Percentiles rank a stretch among this genome's conserved stretches.
These are phyloP conservation scores for Scheffersomyces ergatensis DNA, from an alignment of 805 yeast species.

Conservation along the genomic window DNA sequence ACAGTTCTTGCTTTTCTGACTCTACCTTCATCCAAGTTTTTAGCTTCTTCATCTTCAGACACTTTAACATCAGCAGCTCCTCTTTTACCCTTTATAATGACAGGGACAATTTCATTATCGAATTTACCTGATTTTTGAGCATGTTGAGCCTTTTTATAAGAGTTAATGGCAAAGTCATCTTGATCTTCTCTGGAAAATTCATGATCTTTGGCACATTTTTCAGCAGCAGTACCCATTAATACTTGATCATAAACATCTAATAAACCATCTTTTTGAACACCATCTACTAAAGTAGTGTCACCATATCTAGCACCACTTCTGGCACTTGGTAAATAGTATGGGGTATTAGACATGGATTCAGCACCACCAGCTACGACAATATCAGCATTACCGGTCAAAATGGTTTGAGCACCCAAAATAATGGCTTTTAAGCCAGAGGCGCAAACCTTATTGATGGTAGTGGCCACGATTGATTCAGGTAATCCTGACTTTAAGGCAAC, in stretches of 20 bases:
- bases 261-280: slow-evolving; percentile 89
- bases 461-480: slow-evolving; percentile 74
- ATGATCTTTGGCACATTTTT: slow-evolving; percentile 89
- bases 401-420: slow-evolving; percentile 86
- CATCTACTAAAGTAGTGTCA: slow-evolving; percentile 75
- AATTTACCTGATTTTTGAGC: slow-evolving; percentile 85
- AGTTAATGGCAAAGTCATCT: slow-evolving; percentile 80
- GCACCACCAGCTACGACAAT: slow-evolving; percentile 97
- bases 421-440: slow-evolving; percentile 94
- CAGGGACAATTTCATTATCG: slow-evolving; percentile 76
- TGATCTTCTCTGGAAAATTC: slow-evolving; percentile 77
- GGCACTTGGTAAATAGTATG: slow-evolving; percentile 84
- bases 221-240: slow-evolving; percentile 98
- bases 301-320: slow-evolving; percentile 92
- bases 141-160: slow-evolving; percentile 81
- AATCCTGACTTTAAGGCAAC: slow-evolving; percentile 91
- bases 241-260: slow-evolving; percentile 84
- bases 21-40: slow-evolving; percentile 73
- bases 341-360: slow-evolving; percentile 95
- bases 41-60: slow-evolving; percentile 78
- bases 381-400: slow-evolving; percentile 84
- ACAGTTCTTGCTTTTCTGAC: slow-evolving; percentile 87
- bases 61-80: slow-evolving; percentile 79
- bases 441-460: slow-evolving; percentile 95
- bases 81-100: slow-evolving; percentile 85